Evolutionary conservation across 768 basidiomycete genomes (phyloP), one percentile per base, ranked within the genome.

Genomic region (Mycena chlorophos): DNA sequence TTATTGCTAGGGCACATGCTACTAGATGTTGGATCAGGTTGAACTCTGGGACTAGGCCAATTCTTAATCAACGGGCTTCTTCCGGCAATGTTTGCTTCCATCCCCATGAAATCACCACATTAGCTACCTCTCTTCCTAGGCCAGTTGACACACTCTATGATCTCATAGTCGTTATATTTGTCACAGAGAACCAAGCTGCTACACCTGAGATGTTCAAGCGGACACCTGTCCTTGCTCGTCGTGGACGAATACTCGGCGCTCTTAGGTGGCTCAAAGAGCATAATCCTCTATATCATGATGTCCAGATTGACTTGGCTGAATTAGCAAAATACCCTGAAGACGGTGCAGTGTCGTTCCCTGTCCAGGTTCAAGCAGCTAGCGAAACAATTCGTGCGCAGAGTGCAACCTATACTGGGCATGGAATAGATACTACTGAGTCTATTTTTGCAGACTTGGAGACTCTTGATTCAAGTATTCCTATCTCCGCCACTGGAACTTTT

Each of bases 21-120:
- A 59, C 58, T 19, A 57, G 34, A 23, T 55, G 60, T 26, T 54
- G 43, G 52, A 30, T 40, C 2, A 61, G 59, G 26, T 16, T 61
- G 17, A 45, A 54, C 20, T 38, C 20, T 50, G 39, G 22, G 38
- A 16, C 25, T 22, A 14, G 27, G 14, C 17, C 43, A 3, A 19
- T 40, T 1, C 37, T 40, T 2, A 17, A 8, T 23, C 62, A 64
- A 31, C 38, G 53, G 16, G 31, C 62, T 8, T 47, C 55, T 3
- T 52, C 49, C 16, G 61, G 61, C 0, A 64, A 64, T 51, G 63
- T 59, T 13, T 62, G 63, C 30, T 51, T 61, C 8, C 56, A 60
- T 46, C 61, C 56, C 1, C 64, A 65, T 10, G 59, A 61, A 22
- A 54, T 58, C 5, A 10, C 53, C 13, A 54, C 34, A 1, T 2